Evolutionary conservation across 1,139 yeast genomes (phyloP).

Genomic region (Taphrina betulina): DNA sequence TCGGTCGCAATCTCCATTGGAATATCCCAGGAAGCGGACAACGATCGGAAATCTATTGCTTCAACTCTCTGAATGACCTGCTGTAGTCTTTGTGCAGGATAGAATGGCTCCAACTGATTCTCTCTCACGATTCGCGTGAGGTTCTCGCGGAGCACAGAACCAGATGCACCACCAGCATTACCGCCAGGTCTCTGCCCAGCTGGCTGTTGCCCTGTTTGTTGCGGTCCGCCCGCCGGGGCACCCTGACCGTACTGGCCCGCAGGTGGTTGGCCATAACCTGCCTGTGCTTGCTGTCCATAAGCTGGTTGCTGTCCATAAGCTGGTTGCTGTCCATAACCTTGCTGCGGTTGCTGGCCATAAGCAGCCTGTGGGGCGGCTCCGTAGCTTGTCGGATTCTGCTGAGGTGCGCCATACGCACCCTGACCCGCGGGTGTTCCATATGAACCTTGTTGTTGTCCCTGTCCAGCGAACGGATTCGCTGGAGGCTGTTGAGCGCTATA

Average conservation of each 20-base stretch:
- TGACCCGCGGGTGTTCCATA: not conserved
- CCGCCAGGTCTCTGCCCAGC: slow-evolving; percentile 18
- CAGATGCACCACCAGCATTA: slow-evolving; percentile 25
- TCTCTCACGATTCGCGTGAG: slow-evolving; percentile 42
- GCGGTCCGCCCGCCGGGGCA: no score
- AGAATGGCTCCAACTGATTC: slow-evolving; percentile 42
- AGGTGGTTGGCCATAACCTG: slow-evolving; percentile 32
- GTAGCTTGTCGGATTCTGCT: not conserved
- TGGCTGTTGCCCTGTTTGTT: slow-evolving; percentile 7
- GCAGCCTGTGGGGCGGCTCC: not conserved
- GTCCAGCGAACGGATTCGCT: slow-evolving; percentile 24
- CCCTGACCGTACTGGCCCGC: slow-evolving; percentile 37
- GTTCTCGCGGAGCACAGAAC: slow-evolving; percentile 37
- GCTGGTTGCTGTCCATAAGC: slow-evolving; percentile 7
- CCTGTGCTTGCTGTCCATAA: slow-evolving; percentile 35
- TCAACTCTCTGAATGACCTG: slow-evolving; percentile 40
- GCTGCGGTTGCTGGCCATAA: not conserved
- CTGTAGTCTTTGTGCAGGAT: slow-evolving; percentile 43
- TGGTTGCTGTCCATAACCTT: slow-evolving; percentile 4
- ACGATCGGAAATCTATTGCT: slow-evolving; percentile 39
- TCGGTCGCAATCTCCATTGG: slow-evolving; percentile 44
- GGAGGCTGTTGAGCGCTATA: slow-evolving; percentile 28
- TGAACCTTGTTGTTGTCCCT: not conserved
- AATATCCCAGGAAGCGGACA: slow-evolving; percentile 43
- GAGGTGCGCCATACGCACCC: not conserved